A percentile compares a stretch with the other conserved stretches of the same genome.
Evolutionary conservation across 1,284 basidiomycete species (phyloP).

Genomic region (Amylostereum areolatum): DNA sequence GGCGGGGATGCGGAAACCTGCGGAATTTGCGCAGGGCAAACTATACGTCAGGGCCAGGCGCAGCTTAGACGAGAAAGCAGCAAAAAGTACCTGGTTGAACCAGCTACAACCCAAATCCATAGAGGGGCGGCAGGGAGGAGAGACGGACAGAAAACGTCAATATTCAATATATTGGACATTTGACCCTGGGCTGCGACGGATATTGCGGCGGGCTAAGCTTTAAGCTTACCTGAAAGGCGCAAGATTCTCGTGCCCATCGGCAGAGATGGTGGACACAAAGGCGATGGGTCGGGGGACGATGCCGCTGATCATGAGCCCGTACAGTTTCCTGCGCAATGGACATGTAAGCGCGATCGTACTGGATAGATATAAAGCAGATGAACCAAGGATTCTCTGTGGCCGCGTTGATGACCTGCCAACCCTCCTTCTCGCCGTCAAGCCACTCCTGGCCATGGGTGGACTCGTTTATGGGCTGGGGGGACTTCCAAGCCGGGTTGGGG

Average conservation of each 20-base stretch:
- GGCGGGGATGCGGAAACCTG: conserved; percentile 34
- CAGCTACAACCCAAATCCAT: too few relatives aligned
- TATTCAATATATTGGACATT: too few relatives aligned
- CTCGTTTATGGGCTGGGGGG: conserved; percentile 34
- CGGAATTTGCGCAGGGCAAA: not conserved
- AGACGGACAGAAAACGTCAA: too few relatives aligned
- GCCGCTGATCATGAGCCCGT: conserved; percentile 59
- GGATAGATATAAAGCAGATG: conserved; percentile 4
- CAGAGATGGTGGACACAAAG: conserved; percentile 62
- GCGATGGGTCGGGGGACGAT: conserved; percentile 69
- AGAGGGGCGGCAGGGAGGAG: too few relatives aligned
- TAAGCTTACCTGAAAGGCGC: conserved; percentile 31
- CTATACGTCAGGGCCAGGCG: conserved; percentile 16
- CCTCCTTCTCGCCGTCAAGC: conserved; percentile 26
- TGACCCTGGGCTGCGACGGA: too few relatives aligned
- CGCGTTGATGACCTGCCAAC: conserved; percentile 42
- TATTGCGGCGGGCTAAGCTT: too few relatives aligned
- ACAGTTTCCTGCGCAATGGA: conserved; percentile 33
- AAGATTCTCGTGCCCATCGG: conserved; percentile 52
- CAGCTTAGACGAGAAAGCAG: conserved; percentile 4
- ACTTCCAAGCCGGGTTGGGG: conserved; percentile 48
- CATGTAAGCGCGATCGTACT: conserved; percentile 7
- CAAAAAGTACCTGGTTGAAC: conserved; percentile 2
- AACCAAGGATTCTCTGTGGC: conserved; percentile 14
- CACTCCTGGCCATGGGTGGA: conserved; percentile 23